Conservation (phyloP, 2,329 filamentous ascomycete genomes). For the Triangularia setosa region DNA sequence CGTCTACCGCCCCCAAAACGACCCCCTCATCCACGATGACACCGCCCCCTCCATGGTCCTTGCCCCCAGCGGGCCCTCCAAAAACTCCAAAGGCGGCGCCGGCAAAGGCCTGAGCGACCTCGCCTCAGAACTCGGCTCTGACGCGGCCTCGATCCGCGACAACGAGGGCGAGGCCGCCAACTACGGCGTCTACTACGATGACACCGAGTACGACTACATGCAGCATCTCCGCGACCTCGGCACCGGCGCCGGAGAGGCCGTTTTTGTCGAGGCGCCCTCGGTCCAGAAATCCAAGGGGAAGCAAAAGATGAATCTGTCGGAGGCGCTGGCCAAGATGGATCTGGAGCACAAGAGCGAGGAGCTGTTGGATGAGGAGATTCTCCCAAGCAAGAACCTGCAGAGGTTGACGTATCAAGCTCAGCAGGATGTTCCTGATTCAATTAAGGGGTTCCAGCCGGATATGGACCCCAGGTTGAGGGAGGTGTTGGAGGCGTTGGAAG, state of each 20-base stretch:
- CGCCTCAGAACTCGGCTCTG: constrained; percentile 67
- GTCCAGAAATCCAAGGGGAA: constrained; percentile 58
- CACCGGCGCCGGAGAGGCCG: constrained; percentile 65
- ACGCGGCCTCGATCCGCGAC: constrained; percentile 62
- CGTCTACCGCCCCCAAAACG: constrained; percentile 94
- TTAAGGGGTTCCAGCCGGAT: constrained; percentile 92
- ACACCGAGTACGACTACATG: constrained; percentile 98
- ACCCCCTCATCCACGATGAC: constrained; percentile 92
- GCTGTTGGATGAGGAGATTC: constrained; percentile 67
- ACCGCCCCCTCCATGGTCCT: constrained; percentile 87
- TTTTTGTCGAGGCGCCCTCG: constrained; percentile 74
- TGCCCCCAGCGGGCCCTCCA: constrained; percentile 57
- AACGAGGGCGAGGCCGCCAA: constrained; percentile 97
- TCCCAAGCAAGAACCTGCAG: constrained; percentile 75
- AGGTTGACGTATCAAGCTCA: constrained; percentile 84
- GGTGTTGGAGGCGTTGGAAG: constrained; percentile 87
- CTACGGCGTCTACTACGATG: constrained; percentile 91
- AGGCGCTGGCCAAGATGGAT: constrained; percentile 66
- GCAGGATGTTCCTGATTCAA: constrained; percentile 85
- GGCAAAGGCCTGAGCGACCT: constrained; percentile 72
- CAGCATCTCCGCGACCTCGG: constrained; percentile 93
- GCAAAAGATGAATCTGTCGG: constrained; percentile 70
- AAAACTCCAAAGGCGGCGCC: constrained; percentile 36
- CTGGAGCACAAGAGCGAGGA: constrained; percentile 51
- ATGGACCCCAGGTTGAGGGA: constrained; percentile 94